Conservation (phyloP, 2,329 filamentous ascomycete species). For the Colletotrichum godetiae region DNA sequence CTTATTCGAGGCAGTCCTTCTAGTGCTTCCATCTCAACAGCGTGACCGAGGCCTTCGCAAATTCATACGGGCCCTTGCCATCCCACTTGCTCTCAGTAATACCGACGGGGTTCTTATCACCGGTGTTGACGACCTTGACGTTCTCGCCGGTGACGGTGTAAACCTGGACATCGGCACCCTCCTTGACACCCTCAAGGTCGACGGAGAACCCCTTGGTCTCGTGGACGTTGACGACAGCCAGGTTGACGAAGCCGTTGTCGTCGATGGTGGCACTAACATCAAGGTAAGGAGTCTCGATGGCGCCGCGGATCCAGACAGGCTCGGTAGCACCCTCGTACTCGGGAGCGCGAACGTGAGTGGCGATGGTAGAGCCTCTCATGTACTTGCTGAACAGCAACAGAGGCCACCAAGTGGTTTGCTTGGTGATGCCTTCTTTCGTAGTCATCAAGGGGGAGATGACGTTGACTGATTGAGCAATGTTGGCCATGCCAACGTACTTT, state of each 20-base stretch:
- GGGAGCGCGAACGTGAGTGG: slow-evolving; percentile 70
- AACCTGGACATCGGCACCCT: slow-evolving; percentile 64
- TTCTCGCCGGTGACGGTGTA: slow-evolving; percentile 70
- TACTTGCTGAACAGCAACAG: slow-evolving; percentile 70
- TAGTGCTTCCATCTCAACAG: slow-evolving; percentile 68
- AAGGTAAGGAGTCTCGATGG: slow-evolving; percentile 76
- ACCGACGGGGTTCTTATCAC: slow-evolving; percentile 69
- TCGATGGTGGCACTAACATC: slow-evolving; percentile 73
- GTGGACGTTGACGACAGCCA: slow-evolving; percentile 80
- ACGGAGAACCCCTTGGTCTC: slow-evolving; percentile 70
- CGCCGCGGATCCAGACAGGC: slow-evolving; percentile 72
- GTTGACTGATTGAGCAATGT: slow-evolving; percentile 82
- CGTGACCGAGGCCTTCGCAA: slow-evolving; percentile 77
- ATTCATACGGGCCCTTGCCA: slow-evolving; percentile 70
- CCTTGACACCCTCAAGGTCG: slow-evolving; percentile 65
- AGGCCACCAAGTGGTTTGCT: slow-evolving; percentile 83
- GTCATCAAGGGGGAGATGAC: slow-evolving; percentile 85
- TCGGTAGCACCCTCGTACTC: slow-evolving; percentile 76
- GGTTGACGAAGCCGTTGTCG: slow-evolving; percentile 68
- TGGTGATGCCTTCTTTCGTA: slow-evolving; percentile 68
- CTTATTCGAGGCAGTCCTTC: neutral
- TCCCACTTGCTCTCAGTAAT: slow-evolving; percentile 64
- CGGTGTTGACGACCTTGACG: slow-evolving; percentile 71
- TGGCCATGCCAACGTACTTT: slow-evolving; percentile 79
- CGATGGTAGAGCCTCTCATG: slow-evolving; percentile 80